Evolutionary conservation across 345 rosid species (phyloP), one percentile per base, ranked within the genome.

Genomic region (Durio zibethinus): DNA sequence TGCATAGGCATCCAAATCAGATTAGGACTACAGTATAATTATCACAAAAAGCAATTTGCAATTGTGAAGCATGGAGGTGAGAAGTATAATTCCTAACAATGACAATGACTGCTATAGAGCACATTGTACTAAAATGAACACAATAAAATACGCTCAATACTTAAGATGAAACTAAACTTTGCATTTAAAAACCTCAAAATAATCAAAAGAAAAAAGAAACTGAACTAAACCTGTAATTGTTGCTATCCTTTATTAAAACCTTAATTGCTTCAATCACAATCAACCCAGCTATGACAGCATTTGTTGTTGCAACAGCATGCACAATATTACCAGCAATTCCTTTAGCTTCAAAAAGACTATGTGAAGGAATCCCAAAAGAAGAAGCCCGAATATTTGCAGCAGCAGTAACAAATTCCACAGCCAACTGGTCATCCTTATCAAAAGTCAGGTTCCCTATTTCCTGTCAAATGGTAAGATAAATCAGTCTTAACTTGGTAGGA

Each of bases 301-400:
- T 97, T 74, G 99, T 97, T 21, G 99, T 97, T 65, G 99, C 99
- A 79, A 97, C 93, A 20, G 98, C 99, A 83, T 97, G 99, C 57
- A 97, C 98, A 77, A 94, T 97, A 79, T 94, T 97, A 56, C 99
- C 99, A 52, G 99, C 99, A 63, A 97, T 94, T 75, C 99, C 99
- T 87, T 97, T 97, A 77, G 98, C 95, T 90, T 97, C 99, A 88
- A 97, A 97, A 84, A 97, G 95, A 86, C 99, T 92, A 77, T 91
- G 97, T 80, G 88, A 86, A 70, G 97, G 91, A 85, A 97, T 97
- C 72, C 93, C 97, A 75, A 97, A 97, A 63, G 98, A 97, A 81
- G 88, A 80, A 62, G 99, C 99, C 77, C 98, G 87, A 79, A 97
- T 91, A 87, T 97, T 97, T 78, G 99, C 99, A 81, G 99, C 98